These are phyloP conservation scores for Trametes gibbosa DNA, from an alignment of 768 basidiomycete genomes.

Conservation along the genomic window DNA sequence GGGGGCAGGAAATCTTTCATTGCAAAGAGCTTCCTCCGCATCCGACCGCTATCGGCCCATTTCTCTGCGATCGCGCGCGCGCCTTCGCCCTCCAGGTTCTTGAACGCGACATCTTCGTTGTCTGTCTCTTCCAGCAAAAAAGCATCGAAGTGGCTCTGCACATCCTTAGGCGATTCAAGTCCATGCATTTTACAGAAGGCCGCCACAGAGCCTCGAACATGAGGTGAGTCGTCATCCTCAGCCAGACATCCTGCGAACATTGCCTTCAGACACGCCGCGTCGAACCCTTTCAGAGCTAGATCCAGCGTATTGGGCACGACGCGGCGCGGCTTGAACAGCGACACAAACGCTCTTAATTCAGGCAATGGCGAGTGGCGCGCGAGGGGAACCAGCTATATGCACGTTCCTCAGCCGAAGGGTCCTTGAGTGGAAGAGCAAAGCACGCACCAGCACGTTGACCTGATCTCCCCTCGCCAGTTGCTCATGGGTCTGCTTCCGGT, in stretches of 20 bases:
- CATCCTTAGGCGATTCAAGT: background rate
- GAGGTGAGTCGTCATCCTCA: constrained; percentile 7
- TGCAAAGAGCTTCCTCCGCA: constrained; percentile 42
- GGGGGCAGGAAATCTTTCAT: constrained; percentile 45
- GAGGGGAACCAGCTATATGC: constrained; percentile 70
- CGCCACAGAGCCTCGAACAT: constrained; percentile 5
- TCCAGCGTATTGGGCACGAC: constrained; percentile 80
- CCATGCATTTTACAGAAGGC: constrained; percentile 5
- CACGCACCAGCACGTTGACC: constrained; percentile 63
- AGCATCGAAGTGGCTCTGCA: constrained; percentile 10
- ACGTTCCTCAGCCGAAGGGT: background rate
- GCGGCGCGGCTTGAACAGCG: constrained; percentile 72
- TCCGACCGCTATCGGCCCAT: constrained; percentile 54
- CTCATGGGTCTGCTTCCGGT: constrained; percentile 40
- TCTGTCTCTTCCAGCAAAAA: constrained; percentile 18
- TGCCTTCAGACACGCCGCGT: constrained; percentile 69
- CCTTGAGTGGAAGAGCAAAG: background rate
- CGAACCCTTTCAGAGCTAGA: constrained; percentile 50
- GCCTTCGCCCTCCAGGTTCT: constrained; percentile 59
- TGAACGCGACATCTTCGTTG: constrained; percentile 50
- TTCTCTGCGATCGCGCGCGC: constrained; percentile 43
- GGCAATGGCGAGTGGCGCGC: constrained; percentile 86
- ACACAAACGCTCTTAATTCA: constrained; percentile 79
- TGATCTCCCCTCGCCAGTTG: constrained; percentile 43
- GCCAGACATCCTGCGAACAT: constrained; percentile 65